phyloP scores from a whole-genome alignment of 139 green algal genomes.

The Asterochloris erici region DNA sequence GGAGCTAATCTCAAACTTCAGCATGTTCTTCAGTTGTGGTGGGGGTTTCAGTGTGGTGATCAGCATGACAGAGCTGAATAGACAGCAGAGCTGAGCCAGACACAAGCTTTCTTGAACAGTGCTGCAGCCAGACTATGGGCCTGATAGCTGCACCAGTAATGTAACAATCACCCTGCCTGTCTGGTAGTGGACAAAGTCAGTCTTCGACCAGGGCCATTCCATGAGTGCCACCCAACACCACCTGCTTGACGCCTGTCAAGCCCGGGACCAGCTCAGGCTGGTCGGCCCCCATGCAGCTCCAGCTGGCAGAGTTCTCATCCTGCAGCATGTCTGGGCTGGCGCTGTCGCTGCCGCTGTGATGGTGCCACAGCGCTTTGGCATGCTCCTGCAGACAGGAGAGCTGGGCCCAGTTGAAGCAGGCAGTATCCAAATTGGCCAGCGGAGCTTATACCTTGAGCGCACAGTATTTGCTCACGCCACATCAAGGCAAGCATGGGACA shows the following conservation, averaged over 20 bases:
- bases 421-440: neutral
- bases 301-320: constrained; percentile 10
- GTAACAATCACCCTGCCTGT: too few species aligned
- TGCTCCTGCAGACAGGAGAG: constrained; percentile 5
- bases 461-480: neutral
- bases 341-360: neutral
- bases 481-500: neutral
- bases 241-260: constrained; percentile 28
- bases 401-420: neutral
- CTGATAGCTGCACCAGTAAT: too few species aligned
- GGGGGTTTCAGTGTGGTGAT: too few species aligned
- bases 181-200: too few species aligned
- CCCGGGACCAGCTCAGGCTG: constrained; percentile 31
- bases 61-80: too few species aligned
- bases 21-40: too few species aligned
- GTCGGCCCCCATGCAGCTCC: constrained; percentile 43
- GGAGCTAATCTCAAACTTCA: too few species aligned
- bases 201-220: constrained; percentile 31
- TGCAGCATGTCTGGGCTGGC: constrained; percentile 3
- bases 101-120: too few species aligned
- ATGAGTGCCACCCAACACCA: constrained; percentile 50
- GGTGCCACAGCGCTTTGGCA: constrained; percentile 4
- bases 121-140: too few species aligned
- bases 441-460: neutral
- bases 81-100: too few species aligned